Percentiles rank a stretch among this genome's conserved stretches.
Conservation (phyloP, 2,329 filamentous ascomycete species). For the Tolypocladium pustulatum region DNA sequence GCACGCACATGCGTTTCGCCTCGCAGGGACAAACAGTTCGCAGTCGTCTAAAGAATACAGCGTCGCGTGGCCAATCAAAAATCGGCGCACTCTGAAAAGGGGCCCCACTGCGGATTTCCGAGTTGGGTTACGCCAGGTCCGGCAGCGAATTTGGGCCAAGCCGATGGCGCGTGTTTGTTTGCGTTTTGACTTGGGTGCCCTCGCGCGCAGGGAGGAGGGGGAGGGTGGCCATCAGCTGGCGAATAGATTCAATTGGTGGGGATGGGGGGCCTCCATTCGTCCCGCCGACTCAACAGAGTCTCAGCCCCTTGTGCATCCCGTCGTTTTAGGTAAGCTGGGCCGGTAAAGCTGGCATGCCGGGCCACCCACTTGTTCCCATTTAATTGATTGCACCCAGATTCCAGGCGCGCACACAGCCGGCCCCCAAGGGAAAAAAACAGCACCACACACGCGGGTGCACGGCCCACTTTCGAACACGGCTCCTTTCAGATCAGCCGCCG, state of each 20-base stretch:
- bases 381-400: neutral
- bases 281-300: neutral
- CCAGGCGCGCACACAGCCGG: neutral
- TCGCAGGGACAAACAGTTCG: neutral
- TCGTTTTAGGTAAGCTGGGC: neutral
- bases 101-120: neutral
- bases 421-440: neutral
- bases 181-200: neutral
- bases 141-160: neutral
- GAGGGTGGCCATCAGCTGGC: too few species aligned
- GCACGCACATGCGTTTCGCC: too few species aligned
- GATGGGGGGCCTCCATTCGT: neutral
- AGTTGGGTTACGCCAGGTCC: neutral
- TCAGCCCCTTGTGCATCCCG: neutral
- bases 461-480: constrained; percentile 5
- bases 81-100: neutral
- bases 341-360: neutral
- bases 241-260: neutral
- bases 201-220: too few species aligned
- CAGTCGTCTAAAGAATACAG: neutral
- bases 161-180: neutral
- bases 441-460: constrained; percentile 12
- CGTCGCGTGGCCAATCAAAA: neutral
- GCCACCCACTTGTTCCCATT: neutral
- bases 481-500: constrained; percentile 26